Base-by-base conservation (phyloP, 2,329 filamentous ascomycete species). In the Beauveria asiatica region DNA sequence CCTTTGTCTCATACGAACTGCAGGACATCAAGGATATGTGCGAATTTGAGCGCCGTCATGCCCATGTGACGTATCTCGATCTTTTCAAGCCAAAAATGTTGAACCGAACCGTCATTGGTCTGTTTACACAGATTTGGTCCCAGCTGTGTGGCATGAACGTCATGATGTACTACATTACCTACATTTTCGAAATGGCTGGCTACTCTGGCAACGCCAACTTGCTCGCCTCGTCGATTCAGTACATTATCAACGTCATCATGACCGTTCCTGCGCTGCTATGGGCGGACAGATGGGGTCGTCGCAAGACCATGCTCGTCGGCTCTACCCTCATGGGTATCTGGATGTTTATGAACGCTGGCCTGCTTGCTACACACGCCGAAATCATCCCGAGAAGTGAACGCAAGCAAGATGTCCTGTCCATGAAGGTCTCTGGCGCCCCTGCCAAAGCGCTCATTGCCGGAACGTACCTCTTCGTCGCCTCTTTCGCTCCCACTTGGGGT, bases 201-300 rank as follows among this genome's bases (percentile, higher is more conserved):
- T 75, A 75, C 58, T 61, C 54, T 11, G 72, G 73, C 10, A 80
- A 83, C 60, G 72, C 80, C 62, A 80, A 79, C 42, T 71, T 84
- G 10, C 74, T 82, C 51, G 81, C 80, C 1, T 82, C 81, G 0
- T 80, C 78, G 5, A 80, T 84, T 19, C 78, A 82, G 65, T 84
- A 84, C 63, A 79, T 92, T 66, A 90, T 93, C 76, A 92, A 92
- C 70, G 89, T 93, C 1, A 62, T 86, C 57, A 89, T 90, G 85
- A 93, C 90, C 0, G 70, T 92, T 3, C 87, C 88, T 0, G 89
- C 89, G 1, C 79, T 93, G 25, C 73, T 92, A 60, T 92, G 78
- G 75, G 82, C 92, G 66, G 89, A 94, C 66, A 78, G 80, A 59
- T 90, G 87, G 84, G 90, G 90, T 51, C 88, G 89, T 64, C 86